Percentiles rank a stretch among this genome's conserved stretches.
phyloP scores from a whole-genome alignment of 495 filamentous ascomycete species.

The Talaromyces trachyspermus region DNA sequence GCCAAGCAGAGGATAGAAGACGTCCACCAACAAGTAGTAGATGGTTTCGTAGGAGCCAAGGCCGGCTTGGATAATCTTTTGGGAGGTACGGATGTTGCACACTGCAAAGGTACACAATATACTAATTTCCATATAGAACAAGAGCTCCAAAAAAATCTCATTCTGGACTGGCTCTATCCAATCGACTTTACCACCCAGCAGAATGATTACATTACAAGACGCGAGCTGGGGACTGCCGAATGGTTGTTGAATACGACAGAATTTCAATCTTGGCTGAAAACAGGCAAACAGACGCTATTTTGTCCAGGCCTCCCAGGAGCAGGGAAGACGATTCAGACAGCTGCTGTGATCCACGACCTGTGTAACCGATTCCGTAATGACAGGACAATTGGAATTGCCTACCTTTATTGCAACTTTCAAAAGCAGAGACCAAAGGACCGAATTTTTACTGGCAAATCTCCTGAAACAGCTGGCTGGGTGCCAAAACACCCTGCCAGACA shows the following conservation, averaged over 20 bases:
- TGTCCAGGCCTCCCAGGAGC: constrained; percentile 37
- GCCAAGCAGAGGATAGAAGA: too few species aligned
- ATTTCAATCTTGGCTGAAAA: constrained; percentile 27
- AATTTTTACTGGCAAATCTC: constrained; percentile 19
- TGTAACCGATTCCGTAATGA: constrained; percentile 9
- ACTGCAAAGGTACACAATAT: too few species aligned
- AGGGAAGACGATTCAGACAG: constrained; percentile 31
- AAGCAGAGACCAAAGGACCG: constrained; percentile 17
- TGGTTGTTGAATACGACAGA: constrained; percentile 34
- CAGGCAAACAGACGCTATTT: constrained; percentile 23
- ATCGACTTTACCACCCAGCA: constrained; percentile 13
- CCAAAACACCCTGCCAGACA: constrained; percentile 13
- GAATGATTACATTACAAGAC: constrained; percentile 9
- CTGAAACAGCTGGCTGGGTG: constrained; percentile 21
- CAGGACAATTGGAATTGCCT: constrained; percentile 22
- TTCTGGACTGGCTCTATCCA: constrained; percentile 13
- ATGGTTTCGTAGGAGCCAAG: too few species aligned
- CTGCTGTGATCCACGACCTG: constrained; percentile 27
- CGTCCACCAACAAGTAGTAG: too few species aligned
- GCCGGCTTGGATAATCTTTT: too few species aligned
- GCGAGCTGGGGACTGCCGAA: constrained; percentile 29
- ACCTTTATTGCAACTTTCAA: constrained; percentile 35
- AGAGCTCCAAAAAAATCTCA: too few species aligned
- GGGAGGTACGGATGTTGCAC: too few species aligned
- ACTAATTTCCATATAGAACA: too few species aligned